Evolutionary conservation across 306 rosid genomes (phyloP), one percentile per base, ranked within the genome.

Genomic region (Ceratonia siliqua): DNA sequence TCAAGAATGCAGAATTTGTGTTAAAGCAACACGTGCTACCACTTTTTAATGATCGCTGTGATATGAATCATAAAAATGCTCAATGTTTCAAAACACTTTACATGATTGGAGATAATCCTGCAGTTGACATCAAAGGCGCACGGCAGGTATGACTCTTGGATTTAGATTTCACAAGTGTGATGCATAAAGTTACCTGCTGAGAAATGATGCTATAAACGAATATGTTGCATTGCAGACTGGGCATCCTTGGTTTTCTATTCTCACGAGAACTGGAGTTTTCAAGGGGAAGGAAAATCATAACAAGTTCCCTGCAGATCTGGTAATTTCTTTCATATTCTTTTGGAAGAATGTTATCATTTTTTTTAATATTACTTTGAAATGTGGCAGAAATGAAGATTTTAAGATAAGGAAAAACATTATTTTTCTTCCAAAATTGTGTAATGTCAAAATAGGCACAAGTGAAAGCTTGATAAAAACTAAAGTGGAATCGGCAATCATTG

Each of bases 81-180:
- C 82, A 74, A 61, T 41, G 65, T 74, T 87, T 94, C 82, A 78
- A 84, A 84, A 87, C 81, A 7, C 82, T 94, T 33, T 94, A 94
- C 77, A 91, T 94, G 98, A 85, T 94, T 27, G 98, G 98, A 78
- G 97, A 94, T 75, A 94, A 94, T 84, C 97, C 98, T 62, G 79
- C 85, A 27, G 98, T 91, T 73, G 98, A 94, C 75, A 85, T 94
- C 64, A 82, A 72, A 64, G 98, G 98, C 9, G 96, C 96, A 61
- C 68, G 65, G 41, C 89, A 91, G 97, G 97, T 91, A 46, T 69
- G 78, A 61, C 76, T 73, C 59, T 22, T 35, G 45, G 63, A 62
- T 45, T 63, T 49, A 24, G 52, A 66, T 66, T 78, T 79, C 65
- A 45, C 61, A 12, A 25, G 32, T 66, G 21, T 17, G 27, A 53